Conservation (phyloP, 768 basidiomycete genomes). For the Crepidotus variabilis region DNA sequence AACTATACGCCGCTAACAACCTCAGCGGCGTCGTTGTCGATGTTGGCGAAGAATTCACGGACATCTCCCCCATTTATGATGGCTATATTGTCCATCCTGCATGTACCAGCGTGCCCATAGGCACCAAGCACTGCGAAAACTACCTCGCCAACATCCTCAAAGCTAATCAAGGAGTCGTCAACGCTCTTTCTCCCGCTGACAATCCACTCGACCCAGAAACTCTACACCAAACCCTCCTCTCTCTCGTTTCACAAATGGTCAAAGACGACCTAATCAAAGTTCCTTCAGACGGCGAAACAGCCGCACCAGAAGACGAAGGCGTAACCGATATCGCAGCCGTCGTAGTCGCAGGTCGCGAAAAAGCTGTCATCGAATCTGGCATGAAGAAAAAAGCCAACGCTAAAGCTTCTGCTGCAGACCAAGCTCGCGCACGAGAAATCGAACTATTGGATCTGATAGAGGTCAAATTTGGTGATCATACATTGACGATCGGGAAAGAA, state of each 20-base stretch:
- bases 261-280: constrained; percentile 65
- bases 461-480: constrained; percentile 65
- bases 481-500: constrained; percentile 79
- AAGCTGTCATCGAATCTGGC: constrained; percentile 81
- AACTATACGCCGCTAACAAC: constrained; percentile 73
- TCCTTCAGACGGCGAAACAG: constrained; percentile 71
- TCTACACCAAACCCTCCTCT: constrained; percentile 49
- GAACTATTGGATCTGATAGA: constrained; percentile 81
- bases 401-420: constrained; percentile 74
- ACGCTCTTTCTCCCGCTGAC: constrained; percentile 52
- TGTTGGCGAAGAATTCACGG: constrained; percentile 71
- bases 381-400: constrained; percentile 74
- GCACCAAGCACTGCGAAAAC: constrained; percentile 66
- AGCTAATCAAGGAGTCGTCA: constrained; percentile 61
- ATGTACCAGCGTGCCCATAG: constrained; percentile 55
- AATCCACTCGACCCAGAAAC: constrained; percentile 41
- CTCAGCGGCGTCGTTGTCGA: constrained; percentile 79
- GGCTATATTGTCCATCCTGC: constrained; percentile 57
- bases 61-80: constrained; percentile 76
- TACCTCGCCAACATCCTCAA: constrained; percentile 75
- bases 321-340: constrained; percentile 88
- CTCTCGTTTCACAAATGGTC: constrained; percentile 64
- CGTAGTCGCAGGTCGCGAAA: constrained; percentile 87
- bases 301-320: constrained; percentile 72
- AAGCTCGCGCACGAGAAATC: constrained; percentile 77